Evolutionary conservation across 495 filamentous ascomycete species (phyloP).

Genomic region (Beverwykella pulmonaria): DNA sequence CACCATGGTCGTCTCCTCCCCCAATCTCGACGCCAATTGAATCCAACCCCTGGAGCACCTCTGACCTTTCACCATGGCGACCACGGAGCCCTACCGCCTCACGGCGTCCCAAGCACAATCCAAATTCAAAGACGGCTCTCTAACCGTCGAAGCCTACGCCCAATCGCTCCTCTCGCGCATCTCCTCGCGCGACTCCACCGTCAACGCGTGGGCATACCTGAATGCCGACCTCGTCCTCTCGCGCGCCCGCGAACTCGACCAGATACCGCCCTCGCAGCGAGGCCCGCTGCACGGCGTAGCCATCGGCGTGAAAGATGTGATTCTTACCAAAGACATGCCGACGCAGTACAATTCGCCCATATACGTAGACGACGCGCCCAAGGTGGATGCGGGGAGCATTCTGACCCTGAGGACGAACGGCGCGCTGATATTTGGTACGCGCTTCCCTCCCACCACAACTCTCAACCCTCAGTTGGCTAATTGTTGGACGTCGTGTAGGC

Average conservation of each 20-base stretch:
- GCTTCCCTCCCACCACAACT: background rate
- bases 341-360: conserved; percentile 56
- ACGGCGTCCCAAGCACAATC: conserved; percentile 48
- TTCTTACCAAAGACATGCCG: conserved; percentile 62
- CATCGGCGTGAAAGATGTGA: conserved; percentile 61
- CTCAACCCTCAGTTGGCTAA: too few relatives aligned
- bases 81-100: conserved; percentile 42
- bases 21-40: background rate
- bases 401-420: conserved; percentile 52
- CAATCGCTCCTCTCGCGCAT: conserved; percentile 56
- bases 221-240: conserved; percentile 52
- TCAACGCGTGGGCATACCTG: conserved; percentile 60
- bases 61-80: background rate
- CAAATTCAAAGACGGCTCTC: conserved; percentile 39
- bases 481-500: conserved; percentile 8
- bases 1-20: too few relatives aligned
- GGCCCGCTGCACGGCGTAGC: conserved; percentile 59
- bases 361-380: conserved; percentile 46
- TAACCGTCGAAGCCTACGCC: conserved; percentile 58
- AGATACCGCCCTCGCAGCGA: conserved; percentile 49
- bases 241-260: conserved; percentile 56
- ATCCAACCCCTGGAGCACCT: background rate
- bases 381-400: conserved; percentile 50
- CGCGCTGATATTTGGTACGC: conserved; percentile 54
- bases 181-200: conserved; percentile 49